Conservation (phyloP, 2,329 filamentous ascomycete genomes). For the Diplocarpon rosae region DNA sequence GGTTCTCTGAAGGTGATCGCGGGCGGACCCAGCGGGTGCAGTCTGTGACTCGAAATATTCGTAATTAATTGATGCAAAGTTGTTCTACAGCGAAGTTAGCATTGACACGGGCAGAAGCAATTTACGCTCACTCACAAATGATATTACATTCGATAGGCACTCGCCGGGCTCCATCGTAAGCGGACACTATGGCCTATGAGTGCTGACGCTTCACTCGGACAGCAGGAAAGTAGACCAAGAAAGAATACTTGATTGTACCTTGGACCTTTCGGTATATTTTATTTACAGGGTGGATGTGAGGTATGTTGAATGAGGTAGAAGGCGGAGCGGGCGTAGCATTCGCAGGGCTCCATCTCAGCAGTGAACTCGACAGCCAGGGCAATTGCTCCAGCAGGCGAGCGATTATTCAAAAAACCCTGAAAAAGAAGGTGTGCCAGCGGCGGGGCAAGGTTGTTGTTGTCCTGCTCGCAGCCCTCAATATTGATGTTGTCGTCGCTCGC, state of each 20-base stretch:
- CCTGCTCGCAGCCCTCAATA: too few species aligned
- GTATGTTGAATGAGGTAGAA: constrained; percentile 1
- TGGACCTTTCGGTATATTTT: not conserved
- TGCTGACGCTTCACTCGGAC: too few species aligned
- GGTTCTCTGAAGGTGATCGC: constrained; percentile 21
- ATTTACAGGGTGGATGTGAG: not conserved
- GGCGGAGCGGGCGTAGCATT: constrained; percentile 17
- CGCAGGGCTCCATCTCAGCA: constrained; percentile 26
- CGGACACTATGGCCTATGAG: too few species aligned
- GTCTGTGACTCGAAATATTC: constrained; percentile 24
- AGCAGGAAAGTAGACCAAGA: not conserved
- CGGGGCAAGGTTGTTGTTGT: too few species aligned
- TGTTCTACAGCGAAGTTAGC: constrained; percentile 18
- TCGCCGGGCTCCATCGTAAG: constrained; percentile 28
- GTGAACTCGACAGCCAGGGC: constrained; percentile 3
- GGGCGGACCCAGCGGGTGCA: constrained; percentile 10
- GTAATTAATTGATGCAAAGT: constrained; percentile 26
- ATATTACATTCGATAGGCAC: constrained; percentile 27
- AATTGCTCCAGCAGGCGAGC: not conserved
- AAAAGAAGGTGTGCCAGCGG: not conserved
- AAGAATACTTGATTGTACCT: not conserved
- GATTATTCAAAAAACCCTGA: not conserved
- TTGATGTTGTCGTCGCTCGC: not conserved
- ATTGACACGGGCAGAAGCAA: not conserved
- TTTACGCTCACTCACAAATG: constrained; percentile 20